phyloP scores from a whole-genome alignment of 2,329 filamentous ascomycete genomes.

The Alternaria triticimaculans region DNA sequence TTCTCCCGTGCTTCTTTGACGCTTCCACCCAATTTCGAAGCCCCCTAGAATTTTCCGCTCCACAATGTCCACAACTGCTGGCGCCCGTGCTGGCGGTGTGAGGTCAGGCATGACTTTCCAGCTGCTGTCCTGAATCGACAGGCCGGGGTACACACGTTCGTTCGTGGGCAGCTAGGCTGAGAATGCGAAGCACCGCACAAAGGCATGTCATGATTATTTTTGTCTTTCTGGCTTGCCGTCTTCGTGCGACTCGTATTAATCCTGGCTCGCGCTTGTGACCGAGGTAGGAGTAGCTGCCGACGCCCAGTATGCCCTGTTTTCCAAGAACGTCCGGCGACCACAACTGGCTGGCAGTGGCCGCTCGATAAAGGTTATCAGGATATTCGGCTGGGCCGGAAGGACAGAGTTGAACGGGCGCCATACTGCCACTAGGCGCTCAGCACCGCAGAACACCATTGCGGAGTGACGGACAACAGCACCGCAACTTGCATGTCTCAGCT shows the following conservation, averaged over 20 bases:
- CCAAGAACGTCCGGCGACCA: slow-evolving; percentile 20
- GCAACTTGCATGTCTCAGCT: slow-evolving; percentile 22
- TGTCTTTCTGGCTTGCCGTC: slow-evolving; percentile 30
- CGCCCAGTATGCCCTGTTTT: slow-evolving; percentile 17
- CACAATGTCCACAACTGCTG: slow-evolving; percentile 22
- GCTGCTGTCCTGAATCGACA: slow-evolving; percentile 15
- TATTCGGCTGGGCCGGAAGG: slow-evolving; percentile 27
- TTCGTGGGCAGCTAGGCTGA: slow-evolving; percentile 25
- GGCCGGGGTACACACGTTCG: slow-evolving; percentile 9
- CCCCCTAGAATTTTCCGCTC: slow-evolving; percentile 34
- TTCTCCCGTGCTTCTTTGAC: slow-evolving; percentile 50
- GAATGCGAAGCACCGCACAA: slow-evolving; percentile 23
- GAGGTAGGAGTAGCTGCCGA: slow-evolving; percentile 20
- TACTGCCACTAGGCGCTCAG: slow-evolving; percentile 21
- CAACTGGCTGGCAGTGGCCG: slow-evolving; percentile 21
- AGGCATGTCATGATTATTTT: slow-evolving; percentile 42
- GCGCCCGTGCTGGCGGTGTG: slow-evolving; percentile 36
- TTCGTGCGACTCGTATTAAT: slow-evolving; percentile 40
- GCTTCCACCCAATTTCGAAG: slow-evolving; percentile 44
- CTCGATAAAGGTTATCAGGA: slow-evolving; percentile 14
- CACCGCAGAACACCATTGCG: slow-evolving; percentile 22
- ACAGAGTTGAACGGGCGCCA: slow-evolving; percentile 14
- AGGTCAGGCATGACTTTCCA: slow-evolving; percentile 30
- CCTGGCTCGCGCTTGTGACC: slow-evolving; percentile 24
- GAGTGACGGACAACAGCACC: slow-evolving; percentile 17